Conservation (phyloP, 1,284 basidiomycete species). For the Pisolithus thermaeus region DNA sequence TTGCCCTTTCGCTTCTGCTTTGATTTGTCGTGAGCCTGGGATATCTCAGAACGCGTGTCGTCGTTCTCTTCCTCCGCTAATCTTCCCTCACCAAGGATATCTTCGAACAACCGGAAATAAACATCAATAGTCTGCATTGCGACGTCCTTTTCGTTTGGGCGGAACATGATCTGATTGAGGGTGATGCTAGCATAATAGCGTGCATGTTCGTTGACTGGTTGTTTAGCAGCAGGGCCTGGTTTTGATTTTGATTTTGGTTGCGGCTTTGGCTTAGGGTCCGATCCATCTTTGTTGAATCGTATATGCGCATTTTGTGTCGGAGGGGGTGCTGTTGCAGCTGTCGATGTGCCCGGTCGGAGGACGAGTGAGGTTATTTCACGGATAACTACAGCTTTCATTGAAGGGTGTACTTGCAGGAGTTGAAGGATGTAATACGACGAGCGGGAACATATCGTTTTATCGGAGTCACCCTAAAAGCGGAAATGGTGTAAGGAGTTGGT, state of each 20-base stretch:
- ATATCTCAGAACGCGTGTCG: conserved; percentile 30
- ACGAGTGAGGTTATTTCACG: conserved; percentile 83
- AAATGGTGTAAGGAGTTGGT: not conserved
- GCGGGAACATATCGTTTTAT: conserved; percentile 85
- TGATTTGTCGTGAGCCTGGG: conserved; percentile 23
- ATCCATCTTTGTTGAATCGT: conserved; percentile 30
- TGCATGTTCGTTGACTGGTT: conserved; percentile 55
- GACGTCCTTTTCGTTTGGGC: conserved; percentile 65
- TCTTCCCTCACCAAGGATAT: conserved; percentile 66
- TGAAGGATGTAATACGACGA: conserved; percentile 88
- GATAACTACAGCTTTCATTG: conserved; percentile 90
- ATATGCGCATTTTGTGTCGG: conserved; percentile 35
- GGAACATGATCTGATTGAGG: conserved; percentile 89
- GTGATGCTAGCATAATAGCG: conserved; percentile 92
- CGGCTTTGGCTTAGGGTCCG: conserved; percentile 10
- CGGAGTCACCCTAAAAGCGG: conserved; percentile 72
- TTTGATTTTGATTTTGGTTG: conserved; percentile 12
- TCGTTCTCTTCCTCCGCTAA: conserved; percentile 26
- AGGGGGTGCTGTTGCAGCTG: conserved; percentile 35
- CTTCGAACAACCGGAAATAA: conserved; percentile 95
- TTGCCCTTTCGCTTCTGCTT: conserved; percentile 36
- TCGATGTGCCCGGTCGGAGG: conserved; percentile 50
- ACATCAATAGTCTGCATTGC: conserved; percentile 84
- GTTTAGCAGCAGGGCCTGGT: conserved; percentile 18
- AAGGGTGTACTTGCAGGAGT: conserved; percentile 85